Conservation (phyloP, 371 early-diverging fungal genomes). For the Dinochytrium kinnereticum region DNA sequence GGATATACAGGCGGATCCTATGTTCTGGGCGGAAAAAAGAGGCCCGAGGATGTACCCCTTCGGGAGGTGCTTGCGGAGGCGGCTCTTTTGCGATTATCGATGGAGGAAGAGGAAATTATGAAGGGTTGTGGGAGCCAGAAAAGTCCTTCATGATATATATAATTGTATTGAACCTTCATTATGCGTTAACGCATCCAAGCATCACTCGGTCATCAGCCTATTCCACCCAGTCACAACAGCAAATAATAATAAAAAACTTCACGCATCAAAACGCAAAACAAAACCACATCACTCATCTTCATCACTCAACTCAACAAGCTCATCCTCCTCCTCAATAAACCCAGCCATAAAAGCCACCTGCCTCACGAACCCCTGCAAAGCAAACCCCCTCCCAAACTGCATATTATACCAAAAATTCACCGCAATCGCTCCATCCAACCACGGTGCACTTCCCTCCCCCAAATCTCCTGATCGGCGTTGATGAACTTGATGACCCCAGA, state of each 20-base stretch:
- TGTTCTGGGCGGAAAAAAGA: slow-evolving; percentile 44
- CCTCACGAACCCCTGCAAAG: neutral
- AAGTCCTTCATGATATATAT: neutral
- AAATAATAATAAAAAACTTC: neutral
- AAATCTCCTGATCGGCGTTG: too few relatives aligned
- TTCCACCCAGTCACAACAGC: neutral
- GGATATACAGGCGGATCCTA: slow-evolving; percentile 45
- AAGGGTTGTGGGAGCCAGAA: slow-evolving; percentile 37
- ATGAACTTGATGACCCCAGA: slow-evolving; percentile 80
- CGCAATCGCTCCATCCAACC: slow-evolving; percentile 61
- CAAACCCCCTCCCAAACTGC: slow-evolving; percentile 55
- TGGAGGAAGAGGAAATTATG: slow-evolving; percentile 47
- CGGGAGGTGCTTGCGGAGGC: slow-evolving; percentile 46
- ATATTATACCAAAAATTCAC: slow-evolving; percentile 85
- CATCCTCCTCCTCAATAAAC: slow-evolving; percentile 11
- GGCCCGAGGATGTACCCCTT: slow-evolving; percentile 6
- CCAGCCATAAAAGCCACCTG: neutral
- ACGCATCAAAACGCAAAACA: neutral
- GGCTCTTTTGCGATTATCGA: slow-evolving; percentile 38
- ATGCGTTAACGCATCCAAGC: too few relatives aligned
- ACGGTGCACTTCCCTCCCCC: slow-evolving; percentile 46
- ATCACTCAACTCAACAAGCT: neutral
- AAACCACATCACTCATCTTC: neutral
- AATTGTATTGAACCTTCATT: too few relatives aligned
- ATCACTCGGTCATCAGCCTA: neutral